These are phyloP conservation scores for Tilletia walkeri DNA, from an alignment of 1,284 basidiomycete species.

Conservation along the genomic window DNA sequence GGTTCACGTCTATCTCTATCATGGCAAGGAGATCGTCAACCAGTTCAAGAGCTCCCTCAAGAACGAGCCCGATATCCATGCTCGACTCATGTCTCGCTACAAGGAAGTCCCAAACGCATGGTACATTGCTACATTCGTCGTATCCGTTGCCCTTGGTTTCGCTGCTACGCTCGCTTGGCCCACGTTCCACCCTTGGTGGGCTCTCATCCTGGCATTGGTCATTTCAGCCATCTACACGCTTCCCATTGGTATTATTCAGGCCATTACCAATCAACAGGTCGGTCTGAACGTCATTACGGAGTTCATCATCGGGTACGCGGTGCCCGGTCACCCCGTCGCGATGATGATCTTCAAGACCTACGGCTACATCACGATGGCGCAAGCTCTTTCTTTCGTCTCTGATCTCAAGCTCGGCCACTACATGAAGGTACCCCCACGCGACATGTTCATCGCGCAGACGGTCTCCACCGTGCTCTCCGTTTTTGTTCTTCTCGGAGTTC, in stretches of 20 bases:
- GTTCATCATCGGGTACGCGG: slow-evolving; percentile 71
- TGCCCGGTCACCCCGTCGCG: slow-evolving; percentile 74
- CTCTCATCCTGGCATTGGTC: slow-evolving; percentile 63
- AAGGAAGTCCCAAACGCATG: slow-evolving; percentile 67
- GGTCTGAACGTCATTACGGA: slow-evolving; percentile 68
- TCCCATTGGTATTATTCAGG: slow-evolving; percentile 75
- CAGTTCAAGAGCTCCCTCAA: slow-evolving; percentile 51
- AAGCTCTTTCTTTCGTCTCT: slow-evolving; percentile 65
- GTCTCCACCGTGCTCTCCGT: slow-evolving; percentile 68
- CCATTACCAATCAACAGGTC: slow-evolving; percentile 76
- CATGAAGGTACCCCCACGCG: slow-evolving; percentile 63
- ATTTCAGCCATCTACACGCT: slow-evolving; percentile 66
- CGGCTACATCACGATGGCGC: slow-evolving; percentile 66
- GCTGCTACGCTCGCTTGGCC: slow-evolving; percentile 69
- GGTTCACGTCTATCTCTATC: slow-evolving; percentile 62
- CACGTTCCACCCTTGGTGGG: slow-evolving; percentile 75
- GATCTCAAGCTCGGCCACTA: slow-evolving; percentile 63
- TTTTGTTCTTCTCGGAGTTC: slow-evolving; percentile 58
- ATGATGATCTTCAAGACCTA: slow-evolving; percentile 79
- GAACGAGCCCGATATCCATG: slow-evolving; percentile 78
- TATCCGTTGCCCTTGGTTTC: slow-evolving; percentile 66
- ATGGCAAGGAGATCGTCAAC: slow-evolving; percentile 54
- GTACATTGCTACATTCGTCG: slow-evolving; percentile 61
- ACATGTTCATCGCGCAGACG: slow-evolving; percentile 65
- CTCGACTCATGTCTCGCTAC: slow-evolving; percentile 77